A percentile compares a stretch with the other conserved stretches of the same genome.
Conservation (phyloP, 2,329 filamentous ascomycete species). For the Aspergillus thermomutatus region DNA sequence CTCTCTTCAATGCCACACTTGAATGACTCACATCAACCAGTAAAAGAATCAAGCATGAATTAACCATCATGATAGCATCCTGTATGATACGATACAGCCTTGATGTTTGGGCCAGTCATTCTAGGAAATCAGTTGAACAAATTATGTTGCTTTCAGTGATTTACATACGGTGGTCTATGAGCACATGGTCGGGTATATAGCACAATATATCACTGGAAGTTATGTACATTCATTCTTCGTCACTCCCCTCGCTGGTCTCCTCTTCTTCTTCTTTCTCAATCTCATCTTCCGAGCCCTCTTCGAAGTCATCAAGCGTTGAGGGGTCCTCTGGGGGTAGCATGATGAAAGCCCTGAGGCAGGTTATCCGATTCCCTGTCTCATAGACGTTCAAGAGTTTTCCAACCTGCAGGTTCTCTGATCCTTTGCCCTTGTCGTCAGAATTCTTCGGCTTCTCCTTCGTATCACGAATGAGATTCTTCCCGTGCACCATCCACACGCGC, state of each 20-base stretch:
- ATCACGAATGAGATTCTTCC: slow-evolving; percentile 24
- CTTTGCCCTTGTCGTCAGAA: slow-evolving; percentile 16
- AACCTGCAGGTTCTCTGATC: slow-evolving; percentile 42
- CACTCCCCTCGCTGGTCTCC: slow-evolving; percentile 28
- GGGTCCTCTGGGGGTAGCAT: slow-evolving; percentile 63
- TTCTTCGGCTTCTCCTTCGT: slow-evolving; percentile 18
- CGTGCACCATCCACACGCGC: slow-evolving; percentile 67
- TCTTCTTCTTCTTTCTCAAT: slow-evolving; percentile 27
- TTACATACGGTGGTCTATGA: slow-evolving; percentile 11
- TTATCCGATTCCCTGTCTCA: slow-evolving; percentile 84
- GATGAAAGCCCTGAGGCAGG: slow-evolving; percentile 79
- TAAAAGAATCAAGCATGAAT: neutral
- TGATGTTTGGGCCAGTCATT: neutral
- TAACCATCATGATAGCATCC: neutral
- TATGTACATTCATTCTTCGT: slow-evolving; percentile 14
- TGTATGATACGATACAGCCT: neutral
- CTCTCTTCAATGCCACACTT: neutral
- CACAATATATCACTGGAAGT: slow-evolving; percentile 5
- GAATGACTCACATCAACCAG: neutral
- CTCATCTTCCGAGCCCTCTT: slow-evolving; percentile 24
- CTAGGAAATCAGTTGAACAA: neutral
- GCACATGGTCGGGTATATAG: slow-evolving; percentile 21
- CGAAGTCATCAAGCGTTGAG: slow-evolving; percentile 51
- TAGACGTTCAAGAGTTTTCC: slow-evolving; percentile 72
- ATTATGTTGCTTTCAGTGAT: neutral